Evolutionary conservation across 768 basidiomycete species (phyloP).

Genomic region (Lentinus tigrinus): DNA sequence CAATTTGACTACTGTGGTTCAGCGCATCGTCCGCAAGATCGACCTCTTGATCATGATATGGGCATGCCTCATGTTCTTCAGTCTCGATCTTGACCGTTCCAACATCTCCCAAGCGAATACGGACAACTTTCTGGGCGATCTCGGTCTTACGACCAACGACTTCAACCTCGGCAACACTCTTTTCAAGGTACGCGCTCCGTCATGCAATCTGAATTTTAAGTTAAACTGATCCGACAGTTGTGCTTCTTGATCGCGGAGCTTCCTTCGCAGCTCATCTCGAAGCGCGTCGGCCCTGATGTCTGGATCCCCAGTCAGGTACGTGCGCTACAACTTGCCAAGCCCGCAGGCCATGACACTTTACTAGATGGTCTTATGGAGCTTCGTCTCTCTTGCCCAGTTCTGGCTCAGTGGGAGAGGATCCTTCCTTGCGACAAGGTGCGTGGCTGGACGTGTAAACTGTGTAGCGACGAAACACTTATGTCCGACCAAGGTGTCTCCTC

Average conservation of each 20-base stretch:
- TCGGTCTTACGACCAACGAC: constrained; percentile 60
- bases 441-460: not conserved
- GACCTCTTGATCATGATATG: constrained; percentile 60
- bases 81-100: constrained; percentile 54
- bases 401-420: constrained; percentile 52
- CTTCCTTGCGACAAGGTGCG: constrained; percentile 54
- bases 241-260: constrained; percentile 46
- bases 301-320: constrained; percentile 61
- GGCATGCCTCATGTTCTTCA: constrained; percentile 65
- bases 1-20: not conserved
- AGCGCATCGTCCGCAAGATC: constrained; percentile 57
- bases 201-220: not conserved
- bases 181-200: constrained; percentile 41
- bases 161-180: constrained; percentile 65
- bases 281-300: constrained; percentile 64
- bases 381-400: constrained; percentile 55
- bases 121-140: constrained; percentile 65
- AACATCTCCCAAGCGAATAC: constrained; percentile 69
- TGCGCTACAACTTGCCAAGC: not conserved
- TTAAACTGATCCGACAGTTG: constrained; percentile 8
- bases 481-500: constrained; percentile 41
- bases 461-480: not conserved
- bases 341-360: not conserved
- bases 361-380: constrained; percentile 57
- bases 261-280: constrained; percentile 67